Evolutionary conservation across 306 rosid genomes (phyloP).

Genomic region (Vigna trinervia): DNA sequence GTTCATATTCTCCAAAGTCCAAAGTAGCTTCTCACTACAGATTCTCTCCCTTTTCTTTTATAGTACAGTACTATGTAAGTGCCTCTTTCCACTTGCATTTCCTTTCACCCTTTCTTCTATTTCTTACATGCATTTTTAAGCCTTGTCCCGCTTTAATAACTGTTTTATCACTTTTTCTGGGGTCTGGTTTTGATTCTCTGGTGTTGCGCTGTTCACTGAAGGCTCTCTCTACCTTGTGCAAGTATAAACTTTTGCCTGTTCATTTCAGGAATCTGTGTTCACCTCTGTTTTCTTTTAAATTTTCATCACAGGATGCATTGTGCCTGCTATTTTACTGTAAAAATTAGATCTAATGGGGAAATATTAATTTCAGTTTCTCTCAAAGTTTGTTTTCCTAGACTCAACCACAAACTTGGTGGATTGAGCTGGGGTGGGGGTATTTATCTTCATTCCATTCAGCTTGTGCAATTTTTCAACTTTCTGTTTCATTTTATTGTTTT

Average conservation of each 20-base stretch:
- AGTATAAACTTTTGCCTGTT: constrained; percentile 19
- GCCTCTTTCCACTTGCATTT: constrained; percentile 41
- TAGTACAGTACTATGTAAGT: constrained; percentile 51
- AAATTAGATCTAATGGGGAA: constrained; percentile 37
- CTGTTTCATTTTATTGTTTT: constrained; percentile 1
- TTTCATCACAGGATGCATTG: neutral
- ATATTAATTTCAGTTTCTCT: constrained; percentile 1
- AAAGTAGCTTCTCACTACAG: constrained; percentile 39
- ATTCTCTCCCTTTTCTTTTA: constrained; percentile 28
- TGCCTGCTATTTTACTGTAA: neutral
- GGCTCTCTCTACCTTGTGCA: constrained; percentile 15
- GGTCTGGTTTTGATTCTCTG: neutral
- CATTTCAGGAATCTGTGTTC: constrained; percentile 27
- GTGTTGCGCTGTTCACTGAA: neutral
- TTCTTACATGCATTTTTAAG: constrained; percentile 39
- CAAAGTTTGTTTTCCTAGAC: neutral
- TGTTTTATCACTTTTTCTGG: neutral
- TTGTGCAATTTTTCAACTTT: neutral
- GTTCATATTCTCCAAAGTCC: constrained; percentile 33
- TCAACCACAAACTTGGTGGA: neutral
- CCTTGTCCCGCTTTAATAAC: constrained; percentile 17
- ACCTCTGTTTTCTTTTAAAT: neutral
- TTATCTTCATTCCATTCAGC: constrained; percentile 3
- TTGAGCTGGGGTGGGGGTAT: neutral
- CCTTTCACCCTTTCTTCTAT: neutral